Evolutionary conservation across 2,329 filamentous ascomycete species (phyloP).

Genomic region (Emergomyces orientalis): DNA sequence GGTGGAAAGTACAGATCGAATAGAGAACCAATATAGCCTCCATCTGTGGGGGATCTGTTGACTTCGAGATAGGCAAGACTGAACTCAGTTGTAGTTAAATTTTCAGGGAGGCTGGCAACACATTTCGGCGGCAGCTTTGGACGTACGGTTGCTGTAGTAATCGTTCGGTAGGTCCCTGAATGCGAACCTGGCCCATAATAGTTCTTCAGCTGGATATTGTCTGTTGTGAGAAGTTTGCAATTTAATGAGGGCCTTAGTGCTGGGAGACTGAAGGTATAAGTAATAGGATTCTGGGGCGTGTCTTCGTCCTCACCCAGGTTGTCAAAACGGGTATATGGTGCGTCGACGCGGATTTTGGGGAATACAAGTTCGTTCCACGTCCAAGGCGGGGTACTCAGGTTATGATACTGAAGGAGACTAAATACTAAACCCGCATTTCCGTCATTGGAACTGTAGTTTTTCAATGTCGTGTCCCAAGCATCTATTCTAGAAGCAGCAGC

Average conservation of each 20-base stretch:
- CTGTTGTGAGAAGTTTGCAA: not conserved
- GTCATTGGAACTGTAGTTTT: not conserved
- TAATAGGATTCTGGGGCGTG: not conserved
- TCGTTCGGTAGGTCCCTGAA: not conserved
- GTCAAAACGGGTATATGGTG: not conserved
- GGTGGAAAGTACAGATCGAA: not conserved
- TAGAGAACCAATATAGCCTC: not conserved
- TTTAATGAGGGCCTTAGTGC: not conserved
- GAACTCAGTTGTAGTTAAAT: not conserved
- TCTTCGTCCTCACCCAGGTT: not conserved
- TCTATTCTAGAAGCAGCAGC: not conserved
- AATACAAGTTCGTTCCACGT: conserved; percentile 4
- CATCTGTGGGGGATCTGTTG: not conserved
- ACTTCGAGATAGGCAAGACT: not conserved
- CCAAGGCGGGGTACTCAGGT: not conserved
- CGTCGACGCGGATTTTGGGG: not conserved
- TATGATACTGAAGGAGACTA: not conserved
- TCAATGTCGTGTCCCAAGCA: not conserved
- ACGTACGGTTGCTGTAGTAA: not conserved
- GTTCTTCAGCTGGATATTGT: not conserved
- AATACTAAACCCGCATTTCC: not conserved
- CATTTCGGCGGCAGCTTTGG: conserved; percentile 1
- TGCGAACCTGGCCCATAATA: not conserved
- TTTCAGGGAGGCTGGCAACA: not conserved
- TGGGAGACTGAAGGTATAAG: conserved; percentile 2